Percentiles rank a stretch among this genome's conserved stretches.
Evolutionary conservation across 768 basidiomycete genomes (phyloP).

Genomic region (Wakefieldia striispora): DNA sequence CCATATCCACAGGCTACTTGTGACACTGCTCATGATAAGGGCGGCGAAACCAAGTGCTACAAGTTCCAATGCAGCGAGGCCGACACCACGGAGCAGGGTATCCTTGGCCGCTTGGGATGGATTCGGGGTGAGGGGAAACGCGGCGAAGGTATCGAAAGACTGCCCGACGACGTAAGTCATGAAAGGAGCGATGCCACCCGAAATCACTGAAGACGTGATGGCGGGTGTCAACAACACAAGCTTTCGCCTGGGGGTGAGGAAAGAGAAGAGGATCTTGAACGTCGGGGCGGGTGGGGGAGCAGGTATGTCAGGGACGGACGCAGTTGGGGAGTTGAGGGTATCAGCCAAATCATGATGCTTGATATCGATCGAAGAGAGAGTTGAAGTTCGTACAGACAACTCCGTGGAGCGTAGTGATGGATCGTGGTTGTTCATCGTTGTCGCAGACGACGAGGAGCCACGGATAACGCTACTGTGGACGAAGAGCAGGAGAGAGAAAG

Average conservation of each 20-base stretch:
- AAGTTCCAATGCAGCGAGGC: slow-evolving; percentile 62
- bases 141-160: slow-evolving; percentile 70
- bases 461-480: slow-evolving; percentile 3
- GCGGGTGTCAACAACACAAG: slow-evolving; percentile 63
- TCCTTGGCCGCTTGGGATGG: slow-evolving; percentile 45
- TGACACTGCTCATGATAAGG: slow-evolving; percentile 69
- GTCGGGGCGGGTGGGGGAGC: slow-evolving; percentile 44
- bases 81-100: slow-evolving; percentile 53
- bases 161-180: slow-evolving; percentile 83
- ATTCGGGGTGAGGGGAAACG: slow-evolving; percentile 45
- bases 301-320: slow-evolving; percentile 17
- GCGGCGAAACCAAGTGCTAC: slow-evolving; percentile 63
- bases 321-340: slow-evolving; percentile 7
- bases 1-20: slow-evolving; percentile 82
- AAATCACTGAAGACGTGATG: slow-evolving; percentile 53
- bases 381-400: slow-evolving; percentile 20
- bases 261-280: slow-evolving; percentile 64
- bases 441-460: slow-evolving; percentile 29
- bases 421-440: slow-evolving; percentile 33
- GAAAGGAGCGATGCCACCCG: slow-evolving; percentile 76
- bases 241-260: slow-evolving; percentile 55
- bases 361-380: slow-evolving; percentile 18
- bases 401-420: slow-evolving; percentile 13
- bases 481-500: slow-evolving; percentile 9
- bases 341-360: slow-evolving; percentile 11